Conservation (phyloP, 1,139 yeast genomes). For the Lizanozyma gosingica region DNA sequence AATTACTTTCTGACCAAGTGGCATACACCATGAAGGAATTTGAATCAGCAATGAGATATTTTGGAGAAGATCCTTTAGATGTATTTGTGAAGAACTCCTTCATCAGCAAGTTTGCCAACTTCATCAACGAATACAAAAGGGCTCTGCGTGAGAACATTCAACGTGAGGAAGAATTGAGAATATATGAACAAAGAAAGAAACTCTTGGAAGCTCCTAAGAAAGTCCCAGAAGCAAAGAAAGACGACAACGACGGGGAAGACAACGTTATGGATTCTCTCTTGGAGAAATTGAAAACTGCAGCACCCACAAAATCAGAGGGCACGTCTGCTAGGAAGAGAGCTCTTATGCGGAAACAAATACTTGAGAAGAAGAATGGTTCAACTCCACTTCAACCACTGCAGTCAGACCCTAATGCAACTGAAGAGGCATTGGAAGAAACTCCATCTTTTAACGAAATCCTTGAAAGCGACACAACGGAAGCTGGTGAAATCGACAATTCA, state of each 20-base stretch:
- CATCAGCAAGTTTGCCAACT: slow-evolving; percentile 64
- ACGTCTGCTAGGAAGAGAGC: slow-evolving; percentile 77
- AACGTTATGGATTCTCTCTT: slow-evolving; percentile 70
- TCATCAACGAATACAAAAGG: slow-evolving; percentile 64
- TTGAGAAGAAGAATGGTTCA: slow-evolving; percentile 19
- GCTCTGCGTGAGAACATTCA: slow-evolving; percentile 70
- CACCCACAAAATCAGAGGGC: slow-evolving; percentile 26
- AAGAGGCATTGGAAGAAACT: slow-evolving; percentile 8
- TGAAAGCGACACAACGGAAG: slow-evolving; percentile 4
- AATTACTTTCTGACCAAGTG: slow-evolving; percentile 54
- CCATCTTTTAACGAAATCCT: slow-evolving; percentile 2
- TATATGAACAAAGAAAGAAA: slow-evolving; percentile 67
- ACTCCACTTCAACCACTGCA: slow-evolving; percentile 10
- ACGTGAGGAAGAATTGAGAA: slow-evolving; percentile 70
- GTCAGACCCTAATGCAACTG: slow-evolving; percentile 1
- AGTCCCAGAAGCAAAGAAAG: slow-evolving; percentile 11
- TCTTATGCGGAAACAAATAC: slow-evolving; percentile 54
- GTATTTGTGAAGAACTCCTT: slow-evolving; percentile 59
- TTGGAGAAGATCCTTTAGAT: slow-evolving; percentile 72
- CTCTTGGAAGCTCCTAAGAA: slow-evolving; percentile 41
- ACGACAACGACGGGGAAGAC: slow-evolving; percentile 22
- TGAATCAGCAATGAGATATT: slow-evolving; percentile 60
- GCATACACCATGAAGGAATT: slow-evolving; percentile 58
- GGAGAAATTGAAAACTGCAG: slow-evolving; percentile 67
- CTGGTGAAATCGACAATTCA: slow-evolving; percentile 10